These are phyloP conservation scores for Podila verticillata DNA, from an alignment of 192 early-diverging fungal genomes.

Conservation along the genomic window DNA sequence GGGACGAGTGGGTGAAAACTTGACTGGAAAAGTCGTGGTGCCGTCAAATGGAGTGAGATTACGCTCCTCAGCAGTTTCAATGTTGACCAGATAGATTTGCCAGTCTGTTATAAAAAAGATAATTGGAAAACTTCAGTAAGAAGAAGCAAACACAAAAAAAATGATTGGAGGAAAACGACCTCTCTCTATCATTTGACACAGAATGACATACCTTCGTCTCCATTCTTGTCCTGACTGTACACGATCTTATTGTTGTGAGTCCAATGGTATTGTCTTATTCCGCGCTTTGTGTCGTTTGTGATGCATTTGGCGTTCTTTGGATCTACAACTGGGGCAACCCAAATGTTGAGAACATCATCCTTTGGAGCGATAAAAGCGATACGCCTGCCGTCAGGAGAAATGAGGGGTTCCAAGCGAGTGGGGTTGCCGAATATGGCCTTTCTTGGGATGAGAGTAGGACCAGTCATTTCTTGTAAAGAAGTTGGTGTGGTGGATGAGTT, in stretches of 20 bases:
- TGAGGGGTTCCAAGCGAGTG: background rate
- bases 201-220: conserved; percentile 39
- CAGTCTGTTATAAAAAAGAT: conserved; percentile 2
- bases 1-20: conserved; percentile 22
- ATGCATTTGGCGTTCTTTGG: conserved; percentile 25
- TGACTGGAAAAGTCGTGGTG: conserved; percentile 4
- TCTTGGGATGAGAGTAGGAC: conserved; percentile 15
- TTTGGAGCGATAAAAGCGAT: conserved; percentile 48
- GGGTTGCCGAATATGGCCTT: conserved; percentile 23
- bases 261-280: conserved; percentile 40
- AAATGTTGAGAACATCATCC: conserved; percentile 42
- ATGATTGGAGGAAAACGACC: background rate
- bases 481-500: background rate
- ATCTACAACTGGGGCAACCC: conserved; percentile 18
- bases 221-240: conserved; percentile 47
- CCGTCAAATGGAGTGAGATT: conserved; percentile 23
- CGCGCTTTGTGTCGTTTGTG: conserved; percentile 39
- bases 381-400: conserved; percentile 23
- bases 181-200: background rate
- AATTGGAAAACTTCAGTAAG: background rate
- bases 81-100: conserved; percentile 16
- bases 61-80: conserved; percentile 6
- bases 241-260: conserved; percentile 38
- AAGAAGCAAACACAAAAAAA: too few species aligned
- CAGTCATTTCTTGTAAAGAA: background rate